Percentiles rank a stretch among this genome's conserved stretches.
Conservation (phyloP, 768 basidiomycete species). For the Lanmaoa pseudosensibilis region DNA sequence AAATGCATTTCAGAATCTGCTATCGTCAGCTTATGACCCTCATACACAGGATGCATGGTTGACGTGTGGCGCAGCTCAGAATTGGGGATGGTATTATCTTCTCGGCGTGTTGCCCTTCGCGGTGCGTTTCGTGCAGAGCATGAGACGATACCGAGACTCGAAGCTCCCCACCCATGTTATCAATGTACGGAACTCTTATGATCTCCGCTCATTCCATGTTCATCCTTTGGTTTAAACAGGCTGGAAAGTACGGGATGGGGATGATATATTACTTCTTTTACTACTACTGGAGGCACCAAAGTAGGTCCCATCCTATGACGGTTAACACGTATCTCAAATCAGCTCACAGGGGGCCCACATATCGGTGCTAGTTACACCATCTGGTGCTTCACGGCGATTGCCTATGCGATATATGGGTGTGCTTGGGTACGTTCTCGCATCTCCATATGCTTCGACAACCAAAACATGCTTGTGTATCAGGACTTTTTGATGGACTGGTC, state of each 20-base stretch:
- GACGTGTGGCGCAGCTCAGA: constrained; percentile 36
- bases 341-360: constrained; percentile 27
- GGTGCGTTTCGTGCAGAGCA: constrained; percentile 79
- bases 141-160: constrained; percentile 85
- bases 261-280: constrained; percentile 68
- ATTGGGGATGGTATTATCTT: constrained; percentile 63
- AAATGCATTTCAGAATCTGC: not conserved
- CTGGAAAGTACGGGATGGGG: constrained; percentile 76
- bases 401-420: constrained; percentile 68
- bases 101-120: constrained; percentile 65
- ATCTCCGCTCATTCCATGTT: not conserved
- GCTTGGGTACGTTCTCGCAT: constrained; percentile 62
- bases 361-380: constrained; percentile 56
- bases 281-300: constrained; percentile 72
- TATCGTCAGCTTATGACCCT: constrained; percentile 15
- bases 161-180: constrained; percentile 72
- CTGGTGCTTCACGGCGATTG: constrained; percentile 65
- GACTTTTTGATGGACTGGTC: constrained; percentile 97
- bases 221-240: constrained; percentile 44
- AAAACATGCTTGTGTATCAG: constrained; percentile 37
- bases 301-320: constrained; percentile 28
- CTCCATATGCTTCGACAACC: not conserved
- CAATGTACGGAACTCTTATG: constrained; percentile 53
- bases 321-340: not conserved
- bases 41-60: constrained; percentile 48